Base-by-base conservation (phyloP, 495 filamentous ascomycete species). In the Lasiosphaeris hirsuta region DNA sequence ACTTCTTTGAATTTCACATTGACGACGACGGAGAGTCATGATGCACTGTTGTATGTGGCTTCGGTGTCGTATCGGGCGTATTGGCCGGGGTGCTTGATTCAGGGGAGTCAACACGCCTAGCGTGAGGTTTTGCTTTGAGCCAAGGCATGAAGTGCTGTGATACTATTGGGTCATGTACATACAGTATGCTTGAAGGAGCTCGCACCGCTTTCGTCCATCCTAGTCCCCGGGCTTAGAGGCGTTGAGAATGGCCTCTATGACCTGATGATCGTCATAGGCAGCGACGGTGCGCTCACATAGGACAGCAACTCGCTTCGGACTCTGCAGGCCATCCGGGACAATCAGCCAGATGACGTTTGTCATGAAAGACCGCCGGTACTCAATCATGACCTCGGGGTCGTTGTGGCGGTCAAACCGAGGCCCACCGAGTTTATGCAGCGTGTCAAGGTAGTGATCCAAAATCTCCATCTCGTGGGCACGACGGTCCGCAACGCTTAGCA, bases 381-480 rank as follows among this genome's bases (percentile, higher is more conserved):
- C 63, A 0, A 34, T 49, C 57, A 68, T 52, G 7, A 68, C 56
- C 17, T 66, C 65, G 2, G 58, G 47, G 39, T 68, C 65, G 10
- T 64, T 55, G 5, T 63, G 36, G 1, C 52, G 44, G 30, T 63
- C 58, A 15, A 68, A 78, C 45, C 36, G 38, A 7, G 59, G 61
- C 5, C 63, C 66, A 18, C 63, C 63, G 7, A 64, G 57, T 14
- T 37, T 42, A 19, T 54, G 41, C n/a, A 64, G 50, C 60, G 56
- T 49, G 84, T 51, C 79, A 82, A 49, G 86, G 83, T 23, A 69
- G 42, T 63, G 63, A 72, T 89, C 15, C 79, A 89, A 51, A 81
- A 84, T 38, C 61, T 90, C 62, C 88, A 90, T 63, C 75, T 91
- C 59, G 77, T 90, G 59, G 79, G 81, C 7, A 78, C 88, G 10